Evolutionary conservation across 225 moss, liverwort and hornwort genomes (phyloP).

Genomic region (Asterella californica): DNA sequence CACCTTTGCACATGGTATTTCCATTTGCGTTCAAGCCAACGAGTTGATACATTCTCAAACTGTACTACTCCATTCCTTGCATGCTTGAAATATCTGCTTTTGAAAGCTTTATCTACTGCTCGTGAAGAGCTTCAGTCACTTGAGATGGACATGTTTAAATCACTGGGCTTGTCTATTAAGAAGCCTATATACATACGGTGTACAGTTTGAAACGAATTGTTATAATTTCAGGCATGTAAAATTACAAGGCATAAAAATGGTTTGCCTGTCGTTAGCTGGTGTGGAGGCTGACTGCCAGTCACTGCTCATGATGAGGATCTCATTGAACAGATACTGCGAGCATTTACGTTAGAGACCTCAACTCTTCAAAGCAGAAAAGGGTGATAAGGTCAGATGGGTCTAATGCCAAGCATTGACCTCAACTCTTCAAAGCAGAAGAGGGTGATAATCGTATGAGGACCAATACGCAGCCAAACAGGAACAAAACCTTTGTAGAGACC

Average conservation of each 20-base stretch:
- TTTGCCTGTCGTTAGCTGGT: background rate
- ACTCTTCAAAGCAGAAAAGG: slow-evolving; percentile 72
- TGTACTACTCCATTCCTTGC: background rate
- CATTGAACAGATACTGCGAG: background rate
- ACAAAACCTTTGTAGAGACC: slow-evolving; percentile 78
- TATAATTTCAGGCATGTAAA: background rate
- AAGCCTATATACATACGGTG: background rate
- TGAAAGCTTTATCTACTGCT: background rate
- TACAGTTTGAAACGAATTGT: background rate
- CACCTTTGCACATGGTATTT: too few relatives aligned
- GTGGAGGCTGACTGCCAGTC: background rate
- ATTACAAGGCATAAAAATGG: background rate
- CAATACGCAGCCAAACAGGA: slow-evolving; percentile 86
- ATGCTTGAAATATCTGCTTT: background rate
- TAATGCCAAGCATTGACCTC: slow-evolving; percentile 60
- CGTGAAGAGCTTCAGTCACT: background rate
- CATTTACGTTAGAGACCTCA: slow-evolving; percentile 30
- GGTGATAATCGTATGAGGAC: slow-evolving; percentile 80
- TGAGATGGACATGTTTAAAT: background rate
- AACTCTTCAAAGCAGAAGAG: slow-evolving; percentile 77
- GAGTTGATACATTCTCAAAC: background rate
- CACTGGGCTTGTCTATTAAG: background rate
- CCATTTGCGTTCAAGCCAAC: background rate
- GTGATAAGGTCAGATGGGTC: slow-evolving; percentile 66
- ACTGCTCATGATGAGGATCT: background rate